Percentiles rank a stretch among this genome's conserved stretches.
Conservation (phyloP, 108 stramenopile genomes). For the Asterionellopsis glacialis region DNA sequence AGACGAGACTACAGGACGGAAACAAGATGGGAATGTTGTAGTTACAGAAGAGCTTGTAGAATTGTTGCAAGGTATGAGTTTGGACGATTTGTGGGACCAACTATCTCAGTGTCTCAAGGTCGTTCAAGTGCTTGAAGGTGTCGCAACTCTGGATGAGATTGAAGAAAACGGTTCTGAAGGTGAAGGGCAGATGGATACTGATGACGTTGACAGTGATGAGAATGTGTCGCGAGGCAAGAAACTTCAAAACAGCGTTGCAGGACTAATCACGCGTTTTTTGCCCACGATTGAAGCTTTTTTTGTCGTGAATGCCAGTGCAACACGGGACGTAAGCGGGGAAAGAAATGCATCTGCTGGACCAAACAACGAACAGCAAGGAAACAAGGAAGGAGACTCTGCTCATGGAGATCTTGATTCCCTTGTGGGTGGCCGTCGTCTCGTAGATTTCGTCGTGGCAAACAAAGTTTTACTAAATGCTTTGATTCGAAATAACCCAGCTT, state of each 20-base stretch:
- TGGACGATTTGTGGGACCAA: constrained; percentile 79
- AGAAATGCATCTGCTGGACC: background rate
- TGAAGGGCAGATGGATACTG: constrained; percentile 28
- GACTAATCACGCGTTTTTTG: constrained; percentile 86
- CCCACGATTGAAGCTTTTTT: constrained; percentile 95
- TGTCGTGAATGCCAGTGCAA: constrained; percentile 73
- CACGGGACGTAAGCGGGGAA: constrained; percentile 11
- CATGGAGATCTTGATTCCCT: constrained; percentile 28
- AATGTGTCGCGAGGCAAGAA: constrained; percentile 44
- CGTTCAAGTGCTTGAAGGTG: constrained; percentile 86
- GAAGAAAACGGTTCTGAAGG: constrained; percentile 36
- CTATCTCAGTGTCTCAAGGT: constrained; percentile 67
- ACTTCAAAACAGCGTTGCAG: constrained; percentile 82
- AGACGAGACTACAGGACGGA: constrained; percentile 31
- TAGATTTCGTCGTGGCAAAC: constrained; percentile 84
- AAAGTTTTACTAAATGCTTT: constrained; percentile 89
- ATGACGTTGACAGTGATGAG: constrained; percentile 24
- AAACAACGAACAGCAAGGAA: constrained; percentile 12
- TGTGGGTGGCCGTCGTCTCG: constrained; percentile 54
- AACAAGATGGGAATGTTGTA: constrained; percentile 23
- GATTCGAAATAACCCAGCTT: constrained; percentile 77
- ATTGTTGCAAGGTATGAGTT: constrained; percentile 58
- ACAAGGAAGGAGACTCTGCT: constrained; percentile 12
- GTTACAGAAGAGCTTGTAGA: constrained; percentile 62
- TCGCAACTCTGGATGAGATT: constrained; percentile 55